These are phyloP conservation scores for Ilyonectria mors-panacis DNA, from an alignment of 2,329 filamentous ascomycete genomes.

Conservation along the genomic window DNA sequence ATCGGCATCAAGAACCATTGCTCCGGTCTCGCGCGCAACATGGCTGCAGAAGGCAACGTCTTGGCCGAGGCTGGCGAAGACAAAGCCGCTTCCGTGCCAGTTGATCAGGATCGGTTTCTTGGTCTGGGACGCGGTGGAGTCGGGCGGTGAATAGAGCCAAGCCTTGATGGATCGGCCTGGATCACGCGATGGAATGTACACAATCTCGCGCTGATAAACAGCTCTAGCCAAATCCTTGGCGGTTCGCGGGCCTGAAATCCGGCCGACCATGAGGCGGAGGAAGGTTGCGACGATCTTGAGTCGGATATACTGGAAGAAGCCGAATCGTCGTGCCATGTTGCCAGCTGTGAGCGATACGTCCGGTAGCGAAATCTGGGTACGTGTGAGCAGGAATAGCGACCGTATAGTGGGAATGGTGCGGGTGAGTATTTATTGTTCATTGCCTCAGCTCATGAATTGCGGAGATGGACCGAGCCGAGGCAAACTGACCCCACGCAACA, in stretches of 20 bases:
- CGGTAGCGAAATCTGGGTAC: too few species aligned
- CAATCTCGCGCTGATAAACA: conserved; percentile 1
- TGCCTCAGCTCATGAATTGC: too few species aligned
- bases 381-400: too few species aligned
- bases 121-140: background rate
- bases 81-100: conserved; percentile 53
- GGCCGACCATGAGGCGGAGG: conserved; percentile 3
- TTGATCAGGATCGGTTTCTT: conserved; percentile 42
- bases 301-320: conserved; percentile 21
- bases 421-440: too few species aligned
- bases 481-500: too few species aligned
- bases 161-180: conserved; percentile 17
- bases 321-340: conserved; percentile 18
- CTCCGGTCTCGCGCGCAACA: conserved; percentile 48
- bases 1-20: conserved; percentile 49
- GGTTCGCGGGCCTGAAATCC: background rate
- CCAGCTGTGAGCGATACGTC: background rate
- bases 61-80: conserved; percentile 52
- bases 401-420: too few species aligned
- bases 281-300: conserved; percentile 24
- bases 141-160: conserved; percentile 13
- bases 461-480: too few species aligned
- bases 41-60: conserved; percentile 55
- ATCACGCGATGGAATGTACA: conserved; percentile 28
- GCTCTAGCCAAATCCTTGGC: conserved; percentile 4